Evolutionary conservation across 257 asterid genomes (phyloP).

Genomic region (Jacaranda mimosifolia): DNA sequence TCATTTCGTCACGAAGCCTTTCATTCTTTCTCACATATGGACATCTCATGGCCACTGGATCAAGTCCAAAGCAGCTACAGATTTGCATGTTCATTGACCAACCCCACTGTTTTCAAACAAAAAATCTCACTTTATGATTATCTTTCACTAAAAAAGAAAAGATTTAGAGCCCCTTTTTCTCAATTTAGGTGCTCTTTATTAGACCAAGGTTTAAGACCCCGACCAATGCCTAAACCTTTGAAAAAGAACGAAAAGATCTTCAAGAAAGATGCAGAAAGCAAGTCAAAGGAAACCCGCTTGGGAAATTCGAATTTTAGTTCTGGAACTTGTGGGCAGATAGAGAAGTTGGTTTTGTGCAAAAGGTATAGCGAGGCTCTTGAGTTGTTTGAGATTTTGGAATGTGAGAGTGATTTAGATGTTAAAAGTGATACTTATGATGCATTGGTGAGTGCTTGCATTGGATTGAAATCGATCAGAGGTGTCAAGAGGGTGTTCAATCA

Average conservation of each 20-base stretch:
- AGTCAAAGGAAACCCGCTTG: slow-evolving; percentile 27
- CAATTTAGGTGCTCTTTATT: slow-evolving; percentile 55
- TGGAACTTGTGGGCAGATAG: slow-evolving; percentile 70
- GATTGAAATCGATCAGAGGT: slow-evolving; percentile 69
- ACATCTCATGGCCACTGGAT: slow-evolving; percentile 63
- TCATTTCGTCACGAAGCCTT: slow-evolving; percentile 13
- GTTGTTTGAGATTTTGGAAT: slow-evolving; percentile 73
- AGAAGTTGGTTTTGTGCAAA: slow-evolving; percentile 69
- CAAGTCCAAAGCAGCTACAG: slow-evolving; percentile 54
- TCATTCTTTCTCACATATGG: slow-evolving; percentile 47
- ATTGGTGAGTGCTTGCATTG: slow-evolving; percentile 74
- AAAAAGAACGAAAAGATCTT: slow-evolving; percentile 33
- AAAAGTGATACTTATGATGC: slow-evolving; percentile 70
- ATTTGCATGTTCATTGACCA: slow-evolving; percentile 49
- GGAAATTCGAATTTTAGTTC: slow-evolving; percentile 43
- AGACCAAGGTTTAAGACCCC: slow-evolving; percentile 62
- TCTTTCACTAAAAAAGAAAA: slow-evolving; percentile 41
- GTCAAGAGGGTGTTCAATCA: slow-evolving; percentile 70
- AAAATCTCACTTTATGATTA: slow-evolving; percentile 33
- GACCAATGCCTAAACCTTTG: slow-evolving; percentile 54
- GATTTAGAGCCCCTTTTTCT: slow-evolving; percentile 36
- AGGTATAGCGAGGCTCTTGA: slow-evolving; percentile 77
- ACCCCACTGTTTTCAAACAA: slow-evolving; percentile 42
- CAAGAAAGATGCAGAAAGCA: slow-evolving; percentile 35
- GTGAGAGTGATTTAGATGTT: slow-evolving; percentile 45